Conservation (phyloP, 352 stramenopile species). For the Lagenidium sp. region DNA sequence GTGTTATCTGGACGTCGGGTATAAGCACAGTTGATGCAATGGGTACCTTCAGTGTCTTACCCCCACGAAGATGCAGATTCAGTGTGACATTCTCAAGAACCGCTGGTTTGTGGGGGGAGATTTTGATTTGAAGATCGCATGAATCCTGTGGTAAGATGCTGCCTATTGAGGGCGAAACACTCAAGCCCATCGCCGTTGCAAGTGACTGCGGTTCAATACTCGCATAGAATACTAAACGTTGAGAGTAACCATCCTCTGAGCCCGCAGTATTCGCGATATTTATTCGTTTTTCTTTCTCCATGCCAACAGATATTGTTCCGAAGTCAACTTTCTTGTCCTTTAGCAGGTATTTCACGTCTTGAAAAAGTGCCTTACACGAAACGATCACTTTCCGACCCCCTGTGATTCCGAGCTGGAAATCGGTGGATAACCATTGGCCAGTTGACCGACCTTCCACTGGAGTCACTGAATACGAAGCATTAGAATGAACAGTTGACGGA, state of each 20-base stretch:
- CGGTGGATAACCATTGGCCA: slow-evolving; percentile 22
- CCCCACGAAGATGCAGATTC: slow-evolving; percentile 62
- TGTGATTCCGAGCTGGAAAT: slow-evolving; percentile 42
- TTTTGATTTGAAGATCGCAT: slow-evolving; percentile 36
- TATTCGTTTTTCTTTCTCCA: slow-evolving; percentile 48
- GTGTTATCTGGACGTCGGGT: slow-evolving; percentile 63
- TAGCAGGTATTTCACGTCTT: slow-evolving; percentile 38
- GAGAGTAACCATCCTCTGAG: slow-evolving; percentile 6
- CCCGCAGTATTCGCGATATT: slow-evolving; percentile 25
- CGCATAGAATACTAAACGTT: slow-evolving; percentile 40
- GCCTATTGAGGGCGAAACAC: slow-evolving; percentile 27
- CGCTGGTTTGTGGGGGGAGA: slow-evolving; percentile 37
- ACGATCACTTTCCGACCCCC: slow-evolving; percentile 38
- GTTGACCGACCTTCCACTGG: neutral
- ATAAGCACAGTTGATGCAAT: slow-evolving; percentile 60
- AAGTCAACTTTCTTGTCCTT: slow-evolving; percentile 81
- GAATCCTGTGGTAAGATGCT: slow-evolving; percentile 41
- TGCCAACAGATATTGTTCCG: slow-evolving; percentile 69
- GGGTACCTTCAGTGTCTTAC: slow-evolving; percentile 54
- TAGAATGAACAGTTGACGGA: slow-evolving; percentile 5
- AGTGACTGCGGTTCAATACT: slow-evolving; percentile 41
- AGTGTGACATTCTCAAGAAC: slow-evolving; percentile 15
- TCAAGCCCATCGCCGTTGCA: slow-evolving; percentile 25
- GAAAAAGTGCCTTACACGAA: slow-evolving; percentile 35
- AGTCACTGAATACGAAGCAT: slow-evolving; percentile 1